Evolutionary conservation across 1,284 basidiomycete species (phyloP), one percentile per base, ranked within the genome.

Genomic region (Heterobasidion occidentale): DNA sequence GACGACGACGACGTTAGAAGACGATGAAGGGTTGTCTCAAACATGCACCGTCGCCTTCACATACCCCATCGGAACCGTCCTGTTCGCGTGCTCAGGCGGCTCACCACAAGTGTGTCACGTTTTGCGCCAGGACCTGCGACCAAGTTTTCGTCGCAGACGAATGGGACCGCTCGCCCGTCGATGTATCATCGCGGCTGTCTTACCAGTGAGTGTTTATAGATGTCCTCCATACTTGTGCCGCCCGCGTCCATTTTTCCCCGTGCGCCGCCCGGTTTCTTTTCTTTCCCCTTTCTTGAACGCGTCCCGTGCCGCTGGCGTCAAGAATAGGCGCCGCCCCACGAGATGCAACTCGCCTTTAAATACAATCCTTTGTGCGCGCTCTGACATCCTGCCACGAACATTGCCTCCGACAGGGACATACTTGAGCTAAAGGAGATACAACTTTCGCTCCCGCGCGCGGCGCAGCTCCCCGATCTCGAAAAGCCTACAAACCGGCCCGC

Each of bases 391-490:
- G 56, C 45, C 55, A 49, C 46, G 46, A 54, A 55, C 62, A 58
- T 62, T 62, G 60, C 55, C 62, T 60, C 54, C 46, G 9, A 49
- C 66, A 73, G 71, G 54, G 71, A 73, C 59, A 63, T 72, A 53
- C 69, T 73, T 52, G 71, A 73, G 61, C 67, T 73, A 34, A 73
- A 71, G 57, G 65, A 70, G 59, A 68, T 73, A 34, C 67, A 68
- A 51, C 63, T 69, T n/a, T 65, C 65, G 34, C 66, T 72, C 45
- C 71, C 71, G 12, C 67, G 65, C 46, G 63, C 68, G 15, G 46
- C 65, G 4, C 65, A 68, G 36, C 63, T 60, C 2, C 60, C 46
- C 64, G 56, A 59, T 38, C 56, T 56, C 11, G 60, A 61, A 14
- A 49, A 54, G 45, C 53, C 60, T 5, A 48, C 55, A 19, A 33